Evolutionary conservation across 1,139 yeast species (phyloP).

Genomic region (Candida pseudoviswanathii): DNA sequence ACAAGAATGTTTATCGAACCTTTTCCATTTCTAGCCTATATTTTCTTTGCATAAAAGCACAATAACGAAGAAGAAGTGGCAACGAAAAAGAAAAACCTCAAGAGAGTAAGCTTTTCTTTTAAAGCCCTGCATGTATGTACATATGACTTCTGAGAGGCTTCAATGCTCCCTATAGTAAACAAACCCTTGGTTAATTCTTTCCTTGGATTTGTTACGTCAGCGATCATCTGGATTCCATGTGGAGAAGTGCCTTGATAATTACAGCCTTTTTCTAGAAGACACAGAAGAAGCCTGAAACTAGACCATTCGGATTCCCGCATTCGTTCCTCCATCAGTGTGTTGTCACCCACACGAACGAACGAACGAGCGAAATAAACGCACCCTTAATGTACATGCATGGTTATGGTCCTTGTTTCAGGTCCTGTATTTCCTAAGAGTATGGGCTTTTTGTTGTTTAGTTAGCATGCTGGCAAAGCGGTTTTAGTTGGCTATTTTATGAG

Average conservation of each 20-base stretch:
- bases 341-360: no score
- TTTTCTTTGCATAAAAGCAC: neutral
- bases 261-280: neutral
- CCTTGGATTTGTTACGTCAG: neutral
- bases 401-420: neutral
- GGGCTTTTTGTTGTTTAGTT: no score
- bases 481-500: neutral
- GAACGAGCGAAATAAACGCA: no score
- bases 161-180: no score
- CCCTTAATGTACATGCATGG: no score
- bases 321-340: neutral
- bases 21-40: neutral
- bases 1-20: no score
- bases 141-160: neutral
- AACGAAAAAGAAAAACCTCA: no score
- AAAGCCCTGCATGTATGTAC: neutral
- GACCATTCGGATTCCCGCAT: neutral
- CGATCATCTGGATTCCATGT: neutral
- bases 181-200: neutral
- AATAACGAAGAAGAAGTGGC: no score
- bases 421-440: neutral
- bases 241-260: neutral
- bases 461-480: neutral
- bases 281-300: neutral
- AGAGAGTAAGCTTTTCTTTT: neutral